Evolutionary conservation across 176 grass and related monocot species (phyloP), one percentile per base, ranked within the genome.

Genomic region (Avena eriantha): DNA sequence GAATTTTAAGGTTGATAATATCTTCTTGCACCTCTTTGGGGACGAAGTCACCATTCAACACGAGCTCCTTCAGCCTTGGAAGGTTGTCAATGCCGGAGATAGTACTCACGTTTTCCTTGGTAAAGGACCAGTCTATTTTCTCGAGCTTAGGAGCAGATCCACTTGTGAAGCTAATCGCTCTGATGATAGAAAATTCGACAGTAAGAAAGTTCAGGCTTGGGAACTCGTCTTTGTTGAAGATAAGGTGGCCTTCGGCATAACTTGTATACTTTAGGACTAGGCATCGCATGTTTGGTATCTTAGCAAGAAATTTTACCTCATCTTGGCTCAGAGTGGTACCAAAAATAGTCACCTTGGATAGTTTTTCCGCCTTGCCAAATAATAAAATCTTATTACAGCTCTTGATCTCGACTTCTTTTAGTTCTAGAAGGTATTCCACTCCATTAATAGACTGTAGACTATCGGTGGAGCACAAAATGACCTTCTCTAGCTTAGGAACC

Each of bases 331-430:
- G 39, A 41, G 7, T 41, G 29, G 48, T 54, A 54, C 4, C 26
- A 76, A 16, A 9, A 53, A 76, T 48, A 54, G 15, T 76, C 73
- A 76, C 8, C 73, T 76, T 54, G 49, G 73, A 15, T 54, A 76
- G 11, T 54, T 12, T 15, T 11, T 16, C 1, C 15, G 48, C 73
- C 10, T 54, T 19, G 47, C 10, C 65, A 68, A 68, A 68, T 45
- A 41, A 72, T 46, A 19, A 46, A n/a, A 46, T 39, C 39, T 72
- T 41, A 41, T 41, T 41, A 7, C 39, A 41, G 19, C 22, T 45
- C 10, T 72, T 46, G 19, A 72, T 22, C 4, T 23, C 39, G 15
- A 68, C 2, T 33, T 68, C 31, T 68, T 68, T 36, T 31, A 68
- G 7, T 68, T 36, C 35, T 36, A 15, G 65, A 68, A 68, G 65